These are phyloP conservation scores for Arthrobotrys musiformis DNA, from an alignment of 2,329 filamentous ascomycete species.

Conservation along the genomic window DNA sequence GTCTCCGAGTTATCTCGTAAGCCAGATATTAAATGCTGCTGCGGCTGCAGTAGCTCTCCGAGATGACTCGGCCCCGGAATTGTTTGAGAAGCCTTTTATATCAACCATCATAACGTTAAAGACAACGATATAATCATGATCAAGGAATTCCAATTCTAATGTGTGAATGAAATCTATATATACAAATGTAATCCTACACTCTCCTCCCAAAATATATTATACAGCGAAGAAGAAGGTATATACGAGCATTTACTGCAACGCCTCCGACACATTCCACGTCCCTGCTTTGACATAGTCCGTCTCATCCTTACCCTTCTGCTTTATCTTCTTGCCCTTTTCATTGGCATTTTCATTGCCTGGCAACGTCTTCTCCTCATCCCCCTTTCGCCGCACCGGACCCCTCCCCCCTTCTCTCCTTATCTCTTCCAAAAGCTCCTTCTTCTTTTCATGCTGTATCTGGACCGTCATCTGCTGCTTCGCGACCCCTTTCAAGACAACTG, in stretches of 20 bases:
- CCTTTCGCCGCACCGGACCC: no score
- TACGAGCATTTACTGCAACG: background rate
- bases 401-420: background rate
- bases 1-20: no score
- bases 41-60: no score
- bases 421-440: no score
- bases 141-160: background rate
- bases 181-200: conserved; percentile 17
- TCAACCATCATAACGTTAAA: no score
- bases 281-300: background rate
- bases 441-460: background rate
- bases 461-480: background rate
- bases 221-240: background rate
- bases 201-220: conserved; percentile 2
- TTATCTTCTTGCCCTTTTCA: background rate
- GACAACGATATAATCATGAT: no score
- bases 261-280: background rate
- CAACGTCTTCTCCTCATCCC: background rate
- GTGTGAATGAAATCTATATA: background rate
- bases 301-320: background rate
- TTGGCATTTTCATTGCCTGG: background rate
- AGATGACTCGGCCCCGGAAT: no score
- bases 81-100: no score
- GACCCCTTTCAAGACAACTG: background rate
- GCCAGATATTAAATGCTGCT: no score